Conservation (phyloP, 208 protist species). For the Strigomonas galati region DNA sequence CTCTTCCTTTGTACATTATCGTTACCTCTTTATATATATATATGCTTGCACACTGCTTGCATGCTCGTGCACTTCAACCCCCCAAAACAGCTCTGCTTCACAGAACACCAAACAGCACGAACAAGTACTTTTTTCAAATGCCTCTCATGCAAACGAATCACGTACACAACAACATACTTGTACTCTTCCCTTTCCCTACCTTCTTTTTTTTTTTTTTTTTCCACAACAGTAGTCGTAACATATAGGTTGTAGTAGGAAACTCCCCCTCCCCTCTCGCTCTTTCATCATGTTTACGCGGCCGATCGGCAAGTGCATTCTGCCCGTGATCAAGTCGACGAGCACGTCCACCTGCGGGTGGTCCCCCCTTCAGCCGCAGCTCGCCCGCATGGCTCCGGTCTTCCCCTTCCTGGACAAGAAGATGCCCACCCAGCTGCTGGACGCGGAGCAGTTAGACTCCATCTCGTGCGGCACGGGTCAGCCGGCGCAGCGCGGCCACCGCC, state of each 20-base stretch:
- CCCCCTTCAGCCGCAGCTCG: too few species aligned
- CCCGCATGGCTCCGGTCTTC: conserved; percentile 29
- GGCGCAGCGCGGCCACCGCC: conserved; percentile 72
- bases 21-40: conserved; percentile 15
- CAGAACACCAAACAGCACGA: too few species aligned
- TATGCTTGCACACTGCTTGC: conserved; percentile 1
- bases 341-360: background rate
- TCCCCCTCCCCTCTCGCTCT: conserved; percentile 1
- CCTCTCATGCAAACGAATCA: too few species aligned
- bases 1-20: background rate
- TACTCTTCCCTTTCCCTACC: conserved; percentile 3
- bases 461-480: conserved; percentile 80
- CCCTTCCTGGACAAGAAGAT: conserved; percentile 50
- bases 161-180: too few species aligned
- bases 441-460: conserved; percentile 39
- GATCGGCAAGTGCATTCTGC: conserved; percentile 11
- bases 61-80: conserved; percentile 2
- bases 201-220: conserved; percentile 15
- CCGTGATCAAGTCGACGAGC: conserved; percentile 10
- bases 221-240: background rate
- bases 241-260: conserved; percentile 2
- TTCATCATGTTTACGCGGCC: conserved; percentile 12
- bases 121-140: too few species aligned
- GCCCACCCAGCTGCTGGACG: conserved; percentile 70
- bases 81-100: too few species aligned